Percentiles rank a stretch among this genome's conserved stretches.
These are phyloP conservation scores for Metarhizium rileyi DNA, from an alignment of 2,329 filamentous ascomycete species.

Conservation along the genomic window DNA sequence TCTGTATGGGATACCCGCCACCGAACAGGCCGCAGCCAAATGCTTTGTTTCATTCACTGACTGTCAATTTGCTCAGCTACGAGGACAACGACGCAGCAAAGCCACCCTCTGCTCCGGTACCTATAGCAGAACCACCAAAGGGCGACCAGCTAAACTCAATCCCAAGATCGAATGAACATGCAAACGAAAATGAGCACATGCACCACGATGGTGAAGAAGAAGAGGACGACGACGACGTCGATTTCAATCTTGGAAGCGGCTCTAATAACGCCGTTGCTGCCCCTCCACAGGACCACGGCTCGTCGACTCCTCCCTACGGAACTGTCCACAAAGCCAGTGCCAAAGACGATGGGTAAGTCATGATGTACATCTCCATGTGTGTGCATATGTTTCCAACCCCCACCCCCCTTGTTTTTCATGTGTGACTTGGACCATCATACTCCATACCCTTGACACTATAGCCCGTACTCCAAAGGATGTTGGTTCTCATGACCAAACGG, in stretches of 20 bases:
- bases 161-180: constrained; percentile 1
- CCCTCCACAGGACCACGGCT: constrained; percentile 20
- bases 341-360: constrained; percentile 36
- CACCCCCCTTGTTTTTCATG: background rate
- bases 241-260: constrained; percentile 45
- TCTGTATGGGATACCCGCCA: constrained; percentile 50
- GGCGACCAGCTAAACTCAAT: constrained; percentile 18
- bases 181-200: constrained; percentile 30
- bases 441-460: background rate
- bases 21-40: background rate
- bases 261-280: constrained; percentile 19
- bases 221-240: constrained; percentile 47
- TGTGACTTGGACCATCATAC: background rate
- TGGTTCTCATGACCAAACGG: background rate
- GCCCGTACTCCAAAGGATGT: background rate
- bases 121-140: constrained; percentile 17
- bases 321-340: constrained; percentile 53
- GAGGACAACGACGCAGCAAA: constrained; percentile 50
- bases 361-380: background rate
- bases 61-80: constrained; percentile 39
- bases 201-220: constrained; percentile 34
- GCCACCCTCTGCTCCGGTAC: constrained; percentile 22
- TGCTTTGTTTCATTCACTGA: constrained; percentile 7
- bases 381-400: background rate
- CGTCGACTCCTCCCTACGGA: constrained; percentile 24